These are phyloP conservation scores for Pterulicium gracile DNA, from an alignment of 1,284 basidiomycete genomes.

Conservation along the genomic window DNA sequence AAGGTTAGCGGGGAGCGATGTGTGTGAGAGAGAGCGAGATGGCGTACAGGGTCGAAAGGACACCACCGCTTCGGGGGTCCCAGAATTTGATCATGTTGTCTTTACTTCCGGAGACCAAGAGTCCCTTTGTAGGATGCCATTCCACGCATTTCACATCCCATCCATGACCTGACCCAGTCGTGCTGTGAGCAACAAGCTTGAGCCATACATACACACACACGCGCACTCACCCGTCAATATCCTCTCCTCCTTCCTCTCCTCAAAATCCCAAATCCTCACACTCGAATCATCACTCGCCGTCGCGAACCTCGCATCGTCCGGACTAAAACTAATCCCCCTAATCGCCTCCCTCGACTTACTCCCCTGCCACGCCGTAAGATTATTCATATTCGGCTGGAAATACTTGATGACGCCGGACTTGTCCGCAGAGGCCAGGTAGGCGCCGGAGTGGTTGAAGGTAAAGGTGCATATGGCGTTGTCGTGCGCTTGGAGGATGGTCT, in stretches of 20 bases:
- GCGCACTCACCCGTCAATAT: constrained; percentile 75
- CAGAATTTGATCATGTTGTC: constrained; percentile 99
- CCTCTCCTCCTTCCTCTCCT: constrained; percentile 82
- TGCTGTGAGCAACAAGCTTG: constrained; percentile 4
- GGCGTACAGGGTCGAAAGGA: constrained; percentile 75
- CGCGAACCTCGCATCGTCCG: constrained; percentile 86
- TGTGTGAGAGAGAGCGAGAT: too few species aligned
- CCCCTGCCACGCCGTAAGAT: constrained; percentile 86
- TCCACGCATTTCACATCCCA: constrained; percentile 99
- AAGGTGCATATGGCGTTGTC: constrained; percentile 89
- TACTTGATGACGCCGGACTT: constrained; percentile 95
- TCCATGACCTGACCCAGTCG: constrained; percentile 82
- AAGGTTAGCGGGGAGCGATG: constrained; percentile 6
- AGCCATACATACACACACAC: not conserved
- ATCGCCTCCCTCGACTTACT: constrained; percentile 76
- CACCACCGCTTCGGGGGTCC: constrained; percentile 88
- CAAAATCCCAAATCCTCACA: constrained; percentile 92
- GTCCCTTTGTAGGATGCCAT: constrained; percentile 95
- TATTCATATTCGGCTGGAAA: constrained; percentile 99
- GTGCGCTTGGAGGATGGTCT: constrained; percentile 97
- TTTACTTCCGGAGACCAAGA: constrained; percentile 91
- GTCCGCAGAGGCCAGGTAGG: constrained; percentile 88
- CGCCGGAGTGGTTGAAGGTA: constrained; percentile 84
- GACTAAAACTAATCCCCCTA: constrained; percentile 83
- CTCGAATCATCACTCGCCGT: constrained; percentile 93